Evolutionary conservation across 2,329 filamentous ascomycete species (phyloP).

Genomic region (Atkinsonella texensis): DNA sequence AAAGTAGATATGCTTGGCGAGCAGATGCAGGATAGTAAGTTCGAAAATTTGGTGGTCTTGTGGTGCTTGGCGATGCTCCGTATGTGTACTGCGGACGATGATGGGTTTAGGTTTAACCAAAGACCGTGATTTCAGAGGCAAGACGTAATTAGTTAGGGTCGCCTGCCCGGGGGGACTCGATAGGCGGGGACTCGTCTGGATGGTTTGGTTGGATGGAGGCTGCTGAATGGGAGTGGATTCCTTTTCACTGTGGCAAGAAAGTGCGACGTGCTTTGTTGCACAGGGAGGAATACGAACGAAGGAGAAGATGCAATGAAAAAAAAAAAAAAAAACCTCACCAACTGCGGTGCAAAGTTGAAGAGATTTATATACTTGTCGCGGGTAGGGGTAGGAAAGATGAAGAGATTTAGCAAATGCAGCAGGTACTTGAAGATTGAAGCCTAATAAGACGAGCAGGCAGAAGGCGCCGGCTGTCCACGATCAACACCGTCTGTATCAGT

Average conservation of each 20-base stretch:
- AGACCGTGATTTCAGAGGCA: neutral
- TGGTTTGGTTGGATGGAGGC: neutral
- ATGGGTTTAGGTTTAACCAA: neutral
- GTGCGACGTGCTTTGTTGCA: neutral
- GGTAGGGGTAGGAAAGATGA: too few relatives aligned
- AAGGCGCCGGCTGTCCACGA: too few relatives aligned
- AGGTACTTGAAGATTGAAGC: too few relatives aligned
- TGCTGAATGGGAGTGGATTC: neutral
- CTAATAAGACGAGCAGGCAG: too few relatives aligned
- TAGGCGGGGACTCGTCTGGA: neutral
- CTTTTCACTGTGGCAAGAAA: neutral
- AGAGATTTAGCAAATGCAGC: too few relatives aligned
- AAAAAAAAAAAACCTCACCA: too few relatives aligned
- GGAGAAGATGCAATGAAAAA: neutral
- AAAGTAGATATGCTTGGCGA: neutral
- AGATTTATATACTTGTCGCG: too few relatives aligned
- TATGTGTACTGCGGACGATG: neutral
- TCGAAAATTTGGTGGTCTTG: neutral
- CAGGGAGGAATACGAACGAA: neutral
- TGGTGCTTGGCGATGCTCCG: neutral
- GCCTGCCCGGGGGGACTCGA: neutral
- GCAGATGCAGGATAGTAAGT: neutral
- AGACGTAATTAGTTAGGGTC: neutral
- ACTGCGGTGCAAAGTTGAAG: too few relatives aligned
- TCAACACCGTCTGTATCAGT: too few relatives aligned